Conservation (phyloP, 257 asterid genomes). For the Fraxinus pennsylvanica region DNA sequence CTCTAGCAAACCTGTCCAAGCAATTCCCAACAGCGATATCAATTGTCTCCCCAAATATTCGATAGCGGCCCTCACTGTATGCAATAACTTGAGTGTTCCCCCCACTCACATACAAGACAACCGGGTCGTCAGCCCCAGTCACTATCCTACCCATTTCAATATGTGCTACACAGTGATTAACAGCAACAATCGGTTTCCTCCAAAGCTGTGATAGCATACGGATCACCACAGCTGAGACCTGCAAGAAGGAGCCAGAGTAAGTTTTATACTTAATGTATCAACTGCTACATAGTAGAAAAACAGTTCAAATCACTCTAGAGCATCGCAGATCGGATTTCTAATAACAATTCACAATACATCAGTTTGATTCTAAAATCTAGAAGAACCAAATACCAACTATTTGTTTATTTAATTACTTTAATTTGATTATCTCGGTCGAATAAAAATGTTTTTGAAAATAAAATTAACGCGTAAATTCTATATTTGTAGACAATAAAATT, state of each 20-base stretch:
- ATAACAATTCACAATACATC: neutral
- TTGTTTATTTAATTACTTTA: neutral
- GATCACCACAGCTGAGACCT: constrained; percentile 83
- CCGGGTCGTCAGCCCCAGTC: constrained; percentile 94
- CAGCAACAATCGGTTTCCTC: constrained; percentile 90
- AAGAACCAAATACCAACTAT: neutral
- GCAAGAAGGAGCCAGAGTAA: constrained; percentile 27
- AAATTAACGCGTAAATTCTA: neutral
- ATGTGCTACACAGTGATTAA: constrained; percentile 94
- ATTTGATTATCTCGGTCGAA: neutral
- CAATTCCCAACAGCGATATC: constrained; percentile 97
- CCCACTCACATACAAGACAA: constrained; percentile 88
- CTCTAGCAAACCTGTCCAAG: constrained; percentile 97
- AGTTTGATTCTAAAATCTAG: neutral
- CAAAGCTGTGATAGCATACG: constrained; percentile 87
- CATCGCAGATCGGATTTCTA: neutral
- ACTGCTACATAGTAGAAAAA: neutral
- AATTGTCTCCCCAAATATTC: constrained; percentile 91
- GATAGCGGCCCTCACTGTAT: constrained; percentile 84
- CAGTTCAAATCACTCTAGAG: neutral
- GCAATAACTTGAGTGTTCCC: constrained; percentile 98
- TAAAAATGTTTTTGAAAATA: neutral
- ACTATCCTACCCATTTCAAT: constrained; percentile 93
- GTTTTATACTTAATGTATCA: neutral
- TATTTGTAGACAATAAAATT: neutral